Conservation (phyloP, 768 basidiomycete species). For the Termitomyces sp. region DNA sequence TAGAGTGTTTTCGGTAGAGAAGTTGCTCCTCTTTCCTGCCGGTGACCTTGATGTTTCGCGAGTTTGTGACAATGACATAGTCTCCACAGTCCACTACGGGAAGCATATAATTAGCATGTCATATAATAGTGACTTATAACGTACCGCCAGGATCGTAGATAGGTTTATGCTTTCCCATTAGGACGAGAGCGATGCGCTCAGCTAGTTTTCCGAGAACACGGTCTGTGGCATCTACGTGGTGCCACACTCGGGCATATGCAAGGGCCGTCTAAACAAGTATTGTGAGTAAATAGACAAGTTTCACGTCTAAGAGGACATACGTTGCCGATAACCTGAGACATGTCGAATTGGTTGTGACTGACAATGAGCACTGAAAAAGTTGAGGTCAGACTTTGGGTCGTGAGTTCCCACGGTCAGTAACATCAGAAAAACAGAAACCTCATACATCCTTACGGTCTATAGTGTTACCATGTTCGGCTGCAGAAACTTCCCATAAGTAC, state of each 20-base stretch:
- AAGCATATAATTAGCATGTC: neutral
- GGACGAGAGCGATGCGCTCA: constrained; percentile 86
- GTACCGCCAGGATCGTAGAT: constrained; percentile 89
- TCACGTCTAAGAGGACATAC: constrained; percentile 36
- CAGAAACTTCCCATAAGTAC: too few relatives aligned
- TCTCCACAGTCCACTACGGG: constrained; percentile 89
- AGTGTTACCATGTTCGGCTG: too few relatives aligned
- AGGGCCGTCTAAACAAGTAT: constrained; percentile 75
- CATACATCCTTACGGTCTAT: too few relatives aligned
- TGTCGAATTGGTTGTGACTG: constrained; percentile 22
- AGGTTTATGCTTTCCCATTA: constrained; percentile 99
- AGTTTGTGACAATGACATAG: constrained; percentile 95
- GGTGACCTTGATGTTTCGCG: constrained; percentile 77
- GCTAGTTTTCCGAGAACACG: constrained; percentile 94
- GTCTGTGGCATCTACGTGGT: constrained; percentile 88
- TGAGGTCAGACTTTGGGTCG: neutral
- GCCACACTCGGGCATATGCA: constrained; percentile 95
- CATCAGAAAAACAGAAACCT: too few relatives aligned
- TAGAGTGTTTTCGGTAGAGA: constrained; percentile 85
- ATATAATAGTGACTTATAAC: constrained; percentile 19
- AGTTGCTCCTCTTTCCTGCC: constrained; percentile 88
- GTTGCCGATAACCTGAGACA: constrained; percentile 84
- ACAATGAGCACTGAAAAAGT: neutral
- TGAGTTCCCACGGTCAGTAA: constrained; percentile 9
- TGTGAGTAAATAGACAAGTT: neutral